Percentiles rank a stretch among this genome's conserved stretches.
Conservation (phyloP, 352 stramenopile species). For the Pseudoperonospora humuli region DNA sequence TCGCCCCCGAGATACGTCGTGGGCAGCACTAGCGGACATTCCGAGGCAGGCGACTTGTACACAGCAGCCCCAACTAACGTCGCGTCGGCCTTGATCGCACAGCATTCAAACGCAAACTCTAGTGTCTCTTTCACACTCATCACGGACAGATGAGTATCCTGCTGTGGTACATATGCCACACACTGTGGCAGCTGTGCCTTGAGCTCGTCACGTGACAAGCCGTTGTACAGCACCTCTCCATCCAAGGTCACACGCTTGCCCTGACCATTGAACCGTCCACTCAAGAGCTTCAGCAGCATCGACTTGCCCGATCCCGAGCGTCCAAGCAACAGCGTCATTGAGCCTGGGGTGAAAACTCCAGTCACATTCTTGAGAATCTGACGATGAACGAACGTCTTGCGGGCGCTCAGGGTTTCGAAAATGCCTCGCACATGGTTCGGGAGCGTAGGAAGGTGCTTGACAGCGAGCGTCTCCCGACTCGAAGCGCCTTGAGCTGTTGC, state of each 20-base stretch:
- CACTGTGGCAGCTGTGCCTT: constrained; percentile 32
- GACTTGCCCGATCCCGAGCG: constrained; percentile 43
- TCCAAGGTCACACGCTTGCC: constrained; percentile 13
- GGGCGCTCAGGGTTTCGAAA: constrained; percentile 25
- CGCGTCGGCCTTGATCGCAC: constrained; percentile 22
- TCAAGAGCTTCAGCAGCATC: constrained; percentile 37
- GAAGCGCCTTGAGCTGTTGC: constrained; percentile 18
- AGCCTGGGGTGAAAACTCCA: constrained; percentile 30
- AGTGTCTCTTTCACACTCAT: constrained; percentile 92
- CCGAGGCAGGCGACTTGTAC: constrained; percentile 16
- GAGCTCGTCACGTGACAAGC: constrained; percentile 21
- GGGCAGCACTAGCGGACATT: constrained; percentile 22
- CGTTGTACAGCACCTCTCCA: constrained; percentile 42
- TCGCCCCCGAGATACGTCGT: constrained; percentile 32
- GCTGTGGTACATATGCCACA: constrained; percentile 37
- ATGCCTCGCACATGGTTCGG: constrained; percentile 38
- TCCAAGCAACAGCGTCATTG: constrained; percentile 45
- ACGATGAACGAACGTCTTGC: constrained; percentile 33
- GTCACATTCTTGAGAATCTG: constrained; percentile 39
- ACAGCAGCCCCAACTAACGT: constrained; percentile 12
- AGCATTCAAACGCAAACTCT: constrained; percentile 86
- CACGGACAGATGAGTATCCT: constrained; percentile 74
- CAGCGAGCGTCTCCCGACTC: constrained; percentile 20
- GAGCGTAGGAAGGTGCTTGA: constrained; percentile 44
- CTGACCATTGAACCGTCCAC: constrained; percentile 21